A percentile compares a stretch with the other conserved stretches of the same genome.
Evolutionary conservation across 306 rosid species (phyloP).

Genomic region (Sechiopsis laciniata): DNA sequence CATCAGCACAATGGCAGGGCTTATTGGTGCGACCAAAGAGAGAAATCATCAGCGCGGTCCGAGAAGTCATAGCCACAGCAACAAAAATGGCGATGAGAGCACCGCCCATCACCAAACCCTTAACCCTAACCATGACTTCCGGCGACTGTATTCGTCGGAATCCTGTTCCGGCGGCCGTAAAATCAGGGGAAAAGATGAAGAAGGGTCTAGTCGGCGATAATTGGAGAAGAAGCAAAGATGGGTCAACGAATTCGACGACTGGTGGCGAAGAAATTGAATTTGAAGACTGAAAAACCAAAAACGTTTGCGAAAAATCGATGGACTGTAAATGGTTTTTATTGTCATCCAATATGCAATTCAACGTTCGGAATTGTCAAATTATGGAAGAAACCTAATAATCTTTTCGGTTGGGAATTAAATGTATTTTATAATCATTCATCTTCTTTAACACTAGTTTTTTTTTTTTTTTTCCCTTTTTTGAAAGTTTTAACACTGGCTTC

Average conservation of each 20-base stretch:
- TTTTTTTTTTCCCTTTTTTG: no score
- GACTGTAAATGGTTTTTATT: no score
- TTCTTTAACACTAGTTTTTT: no score
- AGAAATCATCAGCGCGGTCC: slow-evolving; percentile 35
- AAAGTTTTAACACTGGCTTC: no score
- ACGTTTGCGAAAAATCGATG: background rate
- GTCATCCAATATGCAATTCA: background rate
- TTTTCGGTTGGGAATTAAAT: no score
- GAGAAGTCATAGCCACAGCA: slow-evolving; percentile 54
- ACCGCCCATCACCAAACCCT: slow-evolving; percentile 46
- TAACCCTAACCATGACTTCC: slow-evolving; percentile 33
- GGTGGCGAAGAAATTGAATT: background rate
- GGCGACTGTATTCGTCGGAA: background rate
- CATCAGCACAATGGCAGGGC: slow-evolving; percentile 67
- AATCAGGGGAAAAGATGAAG: background rate
- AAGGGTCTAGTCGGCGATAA: background rate
- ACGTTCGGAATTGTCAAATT: background rate
- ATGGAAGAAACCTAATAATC: background rate
- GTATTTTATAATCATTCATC: no score
- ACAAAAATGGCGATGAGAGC: slow-evolving; percentile 46
- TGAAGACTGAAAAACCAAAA: background rate
- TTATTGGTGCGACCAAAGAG: slow-evolving; percentile 43
- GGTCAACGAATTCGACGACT: background rate
- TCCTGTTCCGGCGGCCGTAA: slow-evolving; percentile 20
- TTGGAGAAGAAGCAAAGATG: background rate